Evolutionary conservation across 768 basidiomycete species (phyloP).

Genomic region (Suillus clintonianus): DNA sequence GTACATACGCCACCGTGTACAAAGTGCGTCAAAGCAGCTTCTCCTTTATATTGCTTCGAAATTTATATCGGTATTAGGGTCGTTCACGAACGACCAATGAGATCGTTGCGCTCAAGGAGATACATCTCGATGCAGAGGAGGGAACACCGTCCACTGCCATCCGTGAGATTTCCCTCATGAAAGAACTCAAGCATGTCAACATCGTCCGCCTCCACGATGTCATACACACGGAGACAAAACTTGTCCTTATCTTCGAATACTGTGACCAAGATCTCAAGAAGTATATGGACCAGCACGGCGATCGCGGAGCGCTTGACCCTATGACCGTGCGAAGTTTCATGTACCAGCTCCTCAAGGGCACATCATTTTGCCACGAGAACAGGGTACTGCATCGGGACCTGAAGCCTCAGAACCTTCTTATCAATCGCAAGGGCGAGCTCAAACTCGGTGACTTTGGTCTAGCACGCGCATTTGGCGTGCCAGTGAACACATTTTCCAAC

Average conservation of each 20-base stretch:
- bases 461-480: conserved; percentile 96
- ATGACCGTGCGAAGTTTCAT: conserved; percentile 92
- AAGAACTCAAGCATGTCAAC: conserved; percentile 98
- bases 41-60: not conserved
- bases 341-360: conserved; percentile 96
- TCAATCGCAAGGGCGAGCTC: conserved; percentile 95
- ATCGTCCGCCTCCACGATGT: conserved; percentile 98
- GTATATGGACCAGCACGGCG: conserved; percentile 98
- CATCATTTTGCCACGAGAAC: conserved; percentile 98
- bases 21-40: conserved; percentile 56
- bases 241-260: conserved; percentile 97
- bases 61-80: conserved; percentile 52
- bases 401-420: conserved; percentile 97
- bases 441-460: conserved; percentile 98
- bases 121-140: conserved; percentile 98
- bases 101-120: conserved; percentile 97
- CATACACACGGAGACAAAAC: conserved; percentile 97
- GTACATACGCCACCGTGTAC: conserved; percentile 96
- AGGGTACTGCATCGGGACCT: conserved; percentile 96
- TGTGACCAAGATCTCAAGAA: conserved; percentile 99
- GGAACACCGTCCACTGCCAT: conserved; percentile 99
- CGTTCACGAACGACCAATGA: conserved; percentile 97
- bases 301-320: conserved; percentile 91
- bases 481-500: conserved; percentile 98
- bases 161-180: conserved; percentile 98